Percentiles rank a stretch among this genome's conserved stretches.
Evolutionary conservation across 257 asterid species (phyloP).

Genomic region (Solanum bulbocastanum): DNA sequence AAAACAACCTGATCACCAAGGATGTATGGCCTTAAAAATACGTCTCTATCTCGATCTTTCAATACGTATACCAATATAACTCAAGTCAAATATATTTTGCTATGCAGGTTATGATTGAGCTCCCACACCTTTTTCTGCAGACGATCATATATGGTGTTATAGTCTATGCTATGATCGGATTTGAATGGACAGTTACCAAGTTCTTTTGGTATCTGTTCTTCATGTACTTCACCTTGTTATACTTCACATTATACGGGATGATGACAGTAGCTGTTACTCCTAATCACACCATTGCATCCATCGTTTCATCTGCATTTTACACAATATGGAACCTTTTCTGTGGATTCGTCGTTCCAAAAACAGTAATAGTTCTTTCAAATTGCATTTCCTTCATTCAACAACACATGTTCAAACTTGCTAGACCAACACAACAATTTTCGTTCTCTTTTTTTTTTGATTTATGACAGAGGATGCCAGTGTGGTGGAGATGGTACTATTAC

Average conservation of each 20-base stretch:
- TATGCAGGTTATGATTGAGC: slow-evolving; percentile 52
- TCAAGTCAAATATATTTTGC: neutral
- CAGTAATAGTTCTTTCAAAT: slow-evolving; percentile 17
- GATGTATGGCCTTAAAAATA: neutral
- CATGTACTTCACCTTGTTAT: slow-evolving; percentile 69
- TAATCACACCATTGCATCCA: slow-evolving; percentile 56
- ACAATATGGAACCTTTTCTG: slow-evolving; percentile 69
- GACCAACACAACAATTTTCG: neutral
- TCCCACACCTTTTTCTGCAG: slow-evolving; percentile 61
- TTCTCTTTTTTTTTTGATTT: neutral
- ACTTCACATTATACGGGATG: slow-evolving; percentile 81
- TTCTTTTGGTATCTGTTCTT: slow-evolving; percentile 69
- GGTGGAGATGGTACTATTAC: slow-evolving; percentile 87
- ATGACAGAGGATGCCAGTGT: slow-evolving; percentile 61
- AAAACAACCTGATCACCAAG: neutral
- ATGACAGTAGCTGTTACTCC: slow-evolving; percentile 77
- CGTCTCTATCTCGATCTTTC: neutral
- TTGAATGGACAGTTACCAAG: slow-evolving; percentile 56
- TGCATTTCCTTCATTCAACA: neutral
- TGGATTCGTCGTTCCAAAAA: slow-evolving; percentile 63
- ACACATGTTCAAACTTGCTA: neutral
- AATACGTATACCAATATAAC: neutral
- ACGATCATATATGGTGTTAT: slow-evolving; percentile 42
- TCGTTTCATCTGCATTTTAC: slow-evolving; percentile 47
- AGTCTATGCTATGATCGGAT: slow-evolving; percentile 74